Conservation (phyloP, 345 rosid species). For the Camelina sativa region DNA sequence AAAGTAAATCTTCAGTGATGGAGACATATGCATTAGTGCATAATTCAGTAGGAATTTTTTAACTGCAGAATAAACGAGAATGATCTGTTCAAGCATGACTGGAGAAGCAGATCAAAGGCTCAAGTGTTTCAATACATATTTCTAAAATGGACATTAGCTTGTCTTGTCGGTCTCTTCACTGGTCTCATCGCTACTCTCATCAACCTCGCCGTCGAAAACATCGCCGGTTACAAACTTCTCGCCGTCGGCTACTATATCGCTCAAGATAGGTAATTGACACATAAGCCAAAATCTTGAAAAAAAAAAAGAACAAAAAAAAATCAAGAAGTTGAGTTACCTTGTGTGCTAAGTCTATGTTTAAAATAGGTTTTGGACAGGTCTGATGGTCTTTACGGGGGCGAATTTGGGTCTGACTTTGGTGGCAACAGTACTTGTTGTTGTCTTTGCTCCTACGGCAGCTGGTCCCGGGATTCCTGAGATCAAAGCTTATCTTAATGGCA, state of each 20-base stretch:
- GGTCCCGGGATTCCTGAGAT: constrained; percentile 98
- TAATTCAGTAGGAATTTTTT: neutral
- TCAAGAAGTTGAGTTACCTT: constrained; percentile 34
- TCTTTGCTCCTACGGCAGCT: constrained; percentile 92
- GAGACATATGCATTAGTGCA: constrained; percentile 13
- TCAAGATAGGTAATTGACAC: constrained; percentile 55
- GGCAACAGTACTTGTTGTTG: constrained; percentile 79
- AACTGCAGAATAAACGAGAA: constrained; percentile 84
- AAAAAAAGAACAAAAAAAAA: neutral
- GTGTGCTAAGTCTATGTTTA: constrained; percentile 28
- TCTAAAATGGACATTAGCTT: constrained; percentile 82
- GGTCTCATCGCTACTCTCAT: constrained; percentile 84
- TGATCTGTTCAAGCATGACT: constrained; percentile 92
- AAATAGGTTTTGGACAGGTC: constrained; percentile 66
- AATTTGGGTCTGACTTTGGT: constrained; percentile 65
- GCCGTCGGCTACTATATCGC: constrained; percentile 64
- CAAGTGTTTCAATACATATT: constrained; percentile 84
- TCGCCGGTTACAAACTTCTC: constrained; percentile 96
- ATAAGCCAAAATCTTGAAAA: neutral
- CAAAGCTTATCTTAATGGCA: constrained; percentile 96
- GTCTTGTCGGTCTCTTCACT: constrained; percentile 82
- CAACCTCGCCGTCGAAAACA: constrained; percentile 90
- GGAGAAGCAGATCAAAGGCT: constrained; percentile 88
- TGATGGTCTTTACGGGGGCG: constrained; percentile 57
- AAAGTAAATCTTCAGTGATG: constrained; percentile 20